Percentiles rank a stretch among this genome's conserved stretches.
Evolutionary conservation across 805 yeast species (phyloP).

Genomic region (Lachancea dasiensis): DNA sequence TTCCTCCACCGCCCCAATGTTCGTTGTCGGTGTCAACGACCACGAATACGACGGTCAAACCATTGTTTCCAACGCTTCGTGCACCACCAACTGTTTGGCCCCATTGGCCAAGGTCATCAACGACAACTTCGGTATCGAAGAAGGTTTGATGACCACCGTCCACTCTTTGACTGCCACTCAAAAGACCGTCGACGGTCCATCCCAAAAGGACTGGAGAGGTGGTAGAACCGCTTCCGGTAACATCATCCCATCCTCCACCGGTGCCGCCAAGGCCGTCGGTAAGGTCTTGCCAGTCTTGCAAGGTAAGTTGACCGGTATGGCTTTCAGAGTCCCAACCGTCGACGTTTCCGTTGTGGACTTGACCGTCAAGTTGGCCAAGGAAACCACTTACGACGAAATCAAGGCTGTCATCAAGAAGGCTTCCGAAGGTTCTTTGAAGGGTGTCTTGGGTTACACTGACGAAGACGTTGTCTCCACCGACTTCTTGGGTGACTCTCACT

Average conservation of each 20-base stretch:
- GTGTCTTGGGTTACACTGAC: constrained; percentile 63
- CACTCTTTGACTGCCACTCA: too few species aligned
- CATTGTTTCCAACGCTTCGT: constrained; percentile 64
- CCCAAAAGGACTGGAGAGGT: too few species aligned
- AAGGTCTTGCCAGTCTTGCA: constrained; percentile 65
- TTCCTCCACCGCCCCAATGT: constrained; percentile 67
- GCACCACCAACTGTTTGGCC: constrained; percentile 71
- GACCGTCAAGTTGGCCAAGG: constrained; percentile 55
- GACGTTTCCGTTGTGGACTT: constrained; percentile 69
- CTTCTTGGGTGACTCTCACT: constrained; percentile 56
- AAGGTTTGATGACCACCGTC: too few species aligned
- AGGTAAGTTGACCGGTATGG: constrained; percentile 71
- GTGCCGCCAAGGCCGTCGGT: constrained; percentile 75
- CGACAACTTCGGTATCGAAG: constrained; percentile 62
- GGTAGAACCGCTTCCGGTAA: too few species aligned
- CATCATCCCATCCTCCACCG: constrained; percentile 70
- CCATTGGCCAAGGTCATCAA: constrained; percentile 65
- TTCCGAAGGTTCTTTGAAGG: constrained; percentile 54
- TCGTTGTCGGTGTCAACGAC: constrained; percentile 65
- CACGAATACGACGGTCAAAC: constrained; percentile 51
- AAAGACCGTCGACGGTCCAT: too few species aligned
- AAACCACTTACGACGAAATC: constrained; percentile 59
- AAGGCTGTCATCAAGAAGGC: constrained; percentile 53
- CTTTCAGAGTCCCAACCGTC: constrained; percentile 68
- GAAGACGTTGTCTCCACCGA: constrained; percentile 67